These are phyloP conservation scores for Brassica balearica DNA, from an alignment of 441 rosid species.

Conservation along the genomic window DNA sequence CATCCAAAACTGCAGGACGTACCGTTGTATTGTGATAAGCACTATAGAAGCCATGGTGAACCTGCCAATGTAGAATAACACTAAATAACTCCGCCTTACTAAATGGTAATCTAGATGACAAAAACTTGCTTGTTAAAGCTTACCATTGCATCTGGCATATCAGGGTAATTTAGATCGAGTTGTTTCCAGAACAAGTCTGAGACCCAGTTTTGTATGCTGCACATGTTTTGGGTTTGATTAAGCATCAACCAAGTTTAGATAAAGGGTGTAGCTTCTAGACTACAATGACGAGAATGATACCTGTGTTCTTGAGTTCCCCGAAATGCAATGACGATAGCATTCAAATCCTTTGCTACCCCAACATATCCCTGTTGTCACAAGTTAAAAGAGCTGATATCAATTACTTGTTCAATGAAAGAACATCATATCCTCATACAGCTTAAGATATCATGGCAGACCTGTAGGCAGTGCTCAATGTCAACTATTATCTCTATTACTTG, in stretches of 20 bases:
- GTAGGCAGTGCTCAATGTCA: slow-evolving; percentile 84
- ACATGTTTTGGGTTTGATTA: slow-evolving; percentile 5
- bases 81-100: background rate
- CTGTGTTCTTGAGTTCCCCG: slow-evolving; percentile 96
- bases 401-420: background rate
- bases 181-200: slow-evolving; percentile 94
- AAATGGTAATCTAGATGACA: background rate
- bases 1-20: slow-evolving; percentile 72
- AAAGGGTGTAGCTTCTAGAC: background rate
- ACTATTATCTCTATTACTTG: slow-evolving; percentile 81
- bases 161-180: slow-evolving; percentile 93
- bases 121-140: background rate
- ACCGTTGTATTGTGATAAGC: slow-evolving; percentile 93
- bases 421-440: background rate
- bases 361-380: slow-evolving; percentile 69
- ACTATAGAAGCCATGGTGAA: slow-evolving; percentile 88
- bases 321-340: slow-evolving; percentile 86
- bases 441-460: slow-evolving; percentile 50
- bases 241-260: slow-evolving; percentile 23
- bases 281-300: slow-evolving; percentile 40
- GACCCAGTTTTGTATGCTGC: slow-evolving; percentile 94
- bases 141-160: slow-evolving; percentile 97
- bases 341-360: slow-evolving; percentile 87
- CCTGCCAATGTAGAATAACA: slow-evolving; percentile 50
- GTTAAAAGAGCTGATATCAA: slow-evolving; percentile 24